phyloP scores from a whole-genome alignment of 2,329 filamentous ascomycete genomes.

The Cryphonectria nitschkei region DNA sequence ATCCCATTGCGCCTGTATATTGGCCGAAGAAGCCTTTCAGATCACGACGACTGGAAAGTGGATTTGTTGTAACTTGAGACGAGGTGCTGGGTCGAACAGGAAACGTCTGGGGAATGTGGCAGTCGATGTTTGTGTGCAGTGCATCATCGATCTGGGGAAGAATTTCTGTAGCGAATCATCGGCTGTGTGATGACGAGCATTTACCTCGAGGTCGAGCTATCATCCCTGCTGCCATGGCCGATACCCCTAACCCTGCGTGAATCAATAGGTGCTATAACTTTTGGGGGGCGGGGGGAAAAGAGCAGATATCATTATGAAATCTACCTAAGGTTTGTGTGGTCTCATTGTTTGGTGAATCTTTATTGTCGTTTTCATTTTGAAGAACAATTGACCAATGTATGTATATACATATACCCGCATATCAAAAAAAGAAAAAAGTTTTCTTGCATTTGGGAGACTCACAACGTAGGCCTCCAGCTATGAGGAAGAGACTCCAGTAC shows the following conservation, averaged over 20 bases:
- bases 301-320: neutral
- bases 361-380: too few relatives aligned
- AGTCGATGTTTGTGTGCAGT: neutral
- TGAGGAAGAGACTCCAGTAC: too few relatives aligned
- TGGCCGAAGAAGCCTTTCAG: neutral
- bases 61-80: neutral
- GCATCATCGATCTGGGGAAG: neutral
- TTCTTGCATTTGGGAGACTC: neutral
- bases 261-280: too few relatives aligned
- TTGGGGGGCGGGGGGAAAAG: too few relatives aligned
- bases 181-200: slow-evolving; percentile 25
- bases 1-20: slow-evolving; percentile 21
- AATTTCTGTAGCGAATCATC: neutral
- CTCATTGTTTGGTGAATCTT: too few relatives aligned
- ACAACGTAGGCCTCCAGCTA: too few relatives aligned
- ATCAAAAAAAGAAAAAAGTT: neutral
- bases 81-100: too few relatives aligned
- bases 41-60: neutral
- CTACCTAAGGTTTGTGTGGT: too few relatives aligned
- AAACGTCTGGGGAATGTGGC: neutral
- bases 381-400: neutral
- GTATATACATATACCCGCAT: neutral
- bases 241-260: neutral
- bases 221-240: neutral
- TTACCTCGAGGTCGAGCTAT: slow-evolving; percentile 4